These are phyloP conservation scores for Withania somnifera DNA, from an alignment of 305 asterid genomes.

Conservation along the genomic window DNA sequence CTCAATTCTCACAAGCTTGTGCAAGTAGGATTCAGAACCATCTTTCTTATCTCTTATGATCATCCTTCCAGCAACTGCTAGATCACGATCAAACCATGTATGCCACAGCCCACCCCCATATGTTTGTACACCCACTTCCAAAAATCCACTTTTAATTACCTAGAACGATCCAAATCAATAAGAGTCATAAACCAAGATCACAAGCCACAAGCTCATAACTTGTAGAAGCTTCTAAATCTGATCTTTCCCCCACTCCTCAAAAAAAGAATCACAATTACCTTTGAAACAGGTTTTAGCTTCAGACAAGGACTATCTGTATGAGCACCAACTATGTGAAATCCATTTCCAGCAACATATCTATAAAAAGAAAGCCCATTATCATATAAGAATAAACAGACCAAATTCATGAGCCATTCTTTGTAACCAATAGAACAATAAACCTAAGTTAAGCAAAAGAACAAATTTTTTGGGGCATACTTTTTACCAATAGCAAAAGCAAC, in stretches of 20 bases:
- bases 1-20: constrained; percentile 58
- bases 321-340: constrained; percentile 79
- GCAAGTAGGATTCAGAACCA: constrained; percentile 53
- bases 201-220: not conserved
- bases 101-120: constrained; percentile 98
- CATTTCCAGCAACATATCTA: constrained; percentile 83
- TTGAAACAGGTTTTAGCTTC: constrained; percentile 70
- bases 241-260: not conserved
- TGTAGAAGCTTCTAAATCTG: not conserved
- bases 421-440: too few relatives aligned
- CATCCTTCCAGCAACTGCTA: constrained; percentile 80
- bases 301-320: constrained; percentile 95
- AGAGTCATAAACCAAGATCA: not conserved
- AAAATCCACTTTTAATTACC: constrained; percentile 82
- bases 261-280: constrained; percentile 30
- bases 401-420: not conserved
- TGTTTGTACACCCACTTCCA: constrained; percentile 91
- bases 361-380: not conserved
- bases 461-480: constrained; percentile 33
- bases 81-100: constrained; percentile 96
- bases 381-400: not conserved
- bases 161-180: constrained; percentile 13
- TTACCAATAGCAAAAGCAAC: constrained; percentile 92
- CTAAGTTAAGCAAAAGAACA: not conserved
- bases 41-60: constrained; percentile 48